Evolutionary conservation across 1,284 basidiomycete genomes (phyloP), one percentile per base, ranked within the genome.

Genomic region (Cutaneotrichosporon spelunceum): DNA sequence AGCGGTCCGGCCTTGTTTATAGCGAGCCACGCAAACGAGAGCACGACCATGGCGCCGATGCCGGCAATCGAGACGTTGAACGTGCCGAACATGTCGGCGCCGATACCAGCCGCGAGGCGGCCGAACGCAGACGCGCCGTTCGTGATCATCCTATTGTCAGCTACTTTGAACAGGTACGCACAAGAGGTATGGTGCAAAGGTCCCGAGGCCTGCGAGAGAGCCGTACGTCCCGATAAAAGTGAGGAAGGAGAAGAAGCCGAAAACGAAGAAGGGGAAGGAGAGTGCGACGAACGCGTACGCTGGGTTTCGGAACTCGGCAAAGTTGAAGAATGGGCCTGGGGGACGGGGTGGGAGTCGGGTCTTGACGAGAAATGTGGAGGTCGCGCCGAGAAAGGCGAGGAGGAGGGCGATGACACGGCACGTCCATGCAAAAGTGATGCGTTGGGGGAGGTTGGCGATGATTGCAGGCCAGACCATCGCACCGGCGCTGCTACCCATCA

Each of bases 361-460:
- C 44, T 66, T 65, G 45, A 77, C 62, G 6, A 75, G 66, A 47
- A 70, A 59, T 24, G 70, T 73, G 0, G 69, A 63, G 19, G 57
- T 33, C 16, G 58, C 52, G 16, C 72, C 68, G 39, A 70, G 61
- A 19, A 67, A 6, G 23, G 63, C 58, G 47, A 67, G 56, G 39
- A 73, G 66, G 8, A 77, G 64, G 3, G 72, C 73, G 50, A 77
- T 74, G 9, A 75, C 42, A 19, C 75, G 68, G 39, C 68, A 63
- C 2, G 73, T 74, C 75, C 75, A 77, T 1, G 64, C 66, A 54
- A 73, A 77, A 36, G 73, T 74, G 60, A 77, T 68, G 34, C 56
- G 56, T 21, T 67, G 61, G 3, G 74, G 73, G 6, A 72, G 64
- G 57, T 76, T 73, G 30, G 74, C 73, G 33, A 73, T 61, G 39